Percentiles rank a stretch among this genome's conserved stretches.
Evolutionary conservation across 306 rosid genomes (phyloP).

Genomic region (Vachellia pachyceras): DNA sequence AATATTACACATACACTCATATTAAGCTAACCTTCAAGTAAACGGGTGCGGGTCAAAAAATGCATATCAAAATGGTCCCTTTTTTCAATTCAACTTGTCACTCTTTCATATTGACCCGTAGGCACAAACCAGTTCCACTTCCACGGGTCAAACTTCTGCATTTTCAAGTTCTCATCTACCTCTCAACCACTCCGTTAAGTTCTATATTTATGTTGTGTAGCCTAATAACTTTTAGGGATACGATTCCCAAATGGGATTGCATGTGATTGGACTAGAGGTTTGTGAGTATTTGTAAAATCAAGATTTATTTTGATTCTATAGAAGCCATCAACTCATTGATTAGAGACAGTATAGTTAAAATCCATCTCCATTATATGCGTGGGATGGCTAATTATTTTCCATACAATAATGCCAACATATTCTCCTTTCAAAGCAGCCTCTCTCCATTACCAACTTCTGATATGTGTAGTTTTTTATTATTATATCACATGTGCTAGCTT

Average conservation of each 20-base stretch:
- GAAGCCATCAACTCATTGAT: not conserved
- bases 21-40: too few species aligned
- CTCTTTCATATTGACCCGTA: too few species aligned
- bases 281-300: not conserved
- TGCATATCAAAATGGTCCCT: too few species aligned
- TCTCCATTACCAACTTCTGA: not conserved
- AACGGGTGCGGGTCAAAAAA: too few species aligned
- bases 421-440: not conserved
- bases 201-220: not conserved
- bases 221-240: too few species aligned
- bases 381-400: not conserved
- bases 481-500: too few species aligned
- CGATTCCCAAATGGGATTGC: not conserved
- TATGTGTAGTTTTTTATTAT: too few species aligned
- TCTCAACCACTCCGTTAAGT: not conserved
- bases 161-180: not conserved
- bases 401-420: not conserved
- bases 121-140: too few species aligned
- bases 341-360: not conserved
- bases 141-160: not conserved
- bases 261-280: not conserved
- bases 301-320: too few species aligned
- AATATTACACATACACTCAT: too few species aligned
- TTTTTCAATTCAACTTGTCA: too few species aligned
- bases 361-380: not conserved